Percentiles rank a stretch among this genome's conserved stretches.
Evolutionary conservation across 2,329 filamentous ascomycete species (phyloP).

Genomic region (Exutisphaerella laricina): DNA sequence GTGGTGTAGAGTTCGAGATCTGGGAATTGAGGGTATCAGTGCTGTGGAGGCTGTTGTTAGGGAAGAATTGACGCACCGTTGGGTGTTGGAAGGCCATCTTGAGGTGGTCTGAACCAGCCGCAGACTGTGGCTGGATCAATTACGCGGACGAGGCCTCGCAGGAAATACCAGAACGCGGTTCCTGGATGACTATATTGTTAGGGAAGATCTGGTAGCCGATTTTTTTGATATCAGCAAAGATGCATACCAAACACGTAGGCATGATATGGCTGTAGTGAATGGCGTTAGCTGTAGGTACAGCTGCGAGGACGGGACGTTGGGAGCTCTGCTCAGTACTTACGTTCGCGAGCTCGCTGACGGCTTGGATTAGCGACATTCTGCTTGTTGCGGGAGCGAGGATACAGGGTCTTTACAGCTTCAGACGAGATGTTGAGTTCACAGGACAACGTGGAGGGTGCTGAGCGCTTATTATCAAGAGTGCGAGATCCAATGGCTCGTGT

Average conservation of each 20-base stretch:
- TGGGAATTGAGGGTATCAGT: conserved; percentile 14
- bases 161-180: conserved; percentile 35
- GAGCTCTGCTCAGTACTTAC: conserved; percentile 2
- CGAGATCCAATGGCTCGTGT: too few relatives aligned
- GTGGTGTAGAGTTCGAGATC: conserved; percentile 37
- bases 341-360: conserved; percentile 8
- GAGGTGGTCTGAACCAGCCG: conserved; percentile 33
- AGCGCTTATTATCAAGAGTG: too few relatives aligned
- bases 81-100: conserved; percentile 21
- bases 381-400: not conserved
- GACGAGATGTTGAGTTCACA: not conserved
- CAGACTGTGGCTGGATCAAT: conserved; percentile 33
- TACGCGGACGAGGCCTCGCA: conserved; percentile 30
- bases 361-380: conserved; percentile 3
- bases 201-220: too few relatives aligned
- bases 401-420: not conserved
- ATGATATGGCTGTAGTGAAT: conserved; percentile 24
- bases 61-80: conserved; percentile 20
- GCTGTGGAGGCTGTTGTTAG: not conserved
- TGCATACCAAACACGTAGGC: conserved; percentile 26
- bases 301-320: not conserved
- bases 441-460: not conserved
- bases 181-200: conserved; percentile 14
- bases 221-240: too few relatives aligned
- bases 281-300: conserved; percentile 5